Base-by-base conservation (phyloP, 1,284 basidiomycete species). In the Porogramme epimiltina region DNA sequence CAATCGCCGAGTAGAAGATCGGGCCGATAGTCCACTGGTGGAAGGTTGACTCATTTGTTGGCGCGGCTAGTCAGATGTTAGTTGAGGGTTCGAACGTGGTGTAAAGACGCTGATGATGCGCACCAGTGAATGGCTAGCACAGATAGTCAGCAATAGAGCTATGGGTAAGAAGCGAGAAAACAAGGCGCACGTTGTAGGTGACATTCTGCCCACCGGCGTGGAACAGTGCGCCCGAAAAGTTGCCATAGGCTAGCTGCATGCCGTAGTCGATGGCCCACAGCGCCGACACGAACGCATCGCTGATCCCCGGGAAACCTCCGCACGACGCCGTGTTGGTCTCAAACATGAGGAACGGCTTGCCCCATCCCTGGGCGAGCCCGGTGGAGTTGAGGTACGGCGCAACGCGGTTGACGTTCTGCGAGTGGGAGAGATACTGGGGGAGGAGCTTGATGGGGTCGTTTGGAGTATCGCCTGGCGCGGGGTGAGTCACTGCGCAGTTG, bases 141-240 rank as follows among this genome's bases (percentile, higher is more conserved):
- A 13, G 33, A 25, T 5, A n/a, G 5, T 3, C 22, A 38, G 26
- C 23, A 16, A 23, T 6, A 37, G 4, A 43, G 18, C 33, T 4
- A 39, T 13, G 15, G 28, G 20, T 4, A 59, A 59, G 34, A 87
- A 61, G 88, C 85, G 41, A 85, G 55, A 0, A 70, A 81, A 89
- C 90, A 91, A 18, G 92, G 72, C 1, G 87, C 80, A 0, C 81
- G 80, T 2, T 80, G 11, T 20, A 31, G 61, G 74, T 82, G 2
- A 78, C 82, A 56, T 76, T 79, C 66, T 85, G 80, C 42, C 85
- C 85, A 70, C 84, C 84, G 54, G 85, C 71, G 59, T 86, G 84
- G 54, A 85, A 70, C 62, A 85, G 57, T 1, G 77, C 81, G 6
- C 73, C 73, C 0, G 74, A 74, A 58, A 87, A 85, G 62, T 85